Conservation (phyloP, 352 stramenopile species). For the Phytophthora chlamydospora region DNA sequence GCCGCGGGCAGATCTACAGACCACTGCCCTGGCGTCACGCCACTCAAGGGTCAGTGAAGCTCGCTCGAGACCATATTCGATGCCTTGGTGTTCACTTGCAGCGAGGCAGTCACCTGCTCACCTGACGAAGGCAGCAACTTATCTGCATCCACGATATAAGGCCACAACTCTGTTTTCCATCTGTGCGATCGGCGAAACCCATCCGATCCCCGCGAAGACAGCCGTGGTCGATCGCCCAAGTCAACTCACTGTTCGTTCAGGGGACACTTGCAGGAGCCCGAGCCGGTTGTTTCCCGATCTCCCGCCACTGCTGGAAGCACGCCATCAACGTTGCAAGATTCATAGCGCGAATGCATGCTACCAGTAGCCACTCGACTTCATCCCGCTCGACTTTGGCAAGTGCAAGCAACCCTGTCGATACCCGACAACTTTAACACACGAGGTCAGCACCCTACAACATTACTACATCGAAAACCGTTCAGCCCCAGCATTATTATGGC, state of each 20-base stretch:
- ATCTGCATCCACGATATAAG: background rate
- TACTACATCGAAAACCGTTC: no score
- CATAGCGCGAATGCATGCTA: background rate
- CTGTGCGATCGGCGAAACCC: background rate
- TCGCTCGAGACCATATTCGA: no score
- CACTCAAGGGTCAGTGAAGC: background rate
- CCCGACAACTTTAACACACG: no score
- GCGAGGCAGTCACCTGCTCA: no score
- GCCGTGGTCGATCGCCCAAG: slow-evolving; percentile 1
- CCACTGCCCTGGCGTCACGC: slow-evolving; percentile 4
- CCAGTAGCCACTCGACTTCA: no score
- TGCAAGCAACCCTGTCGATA: no score
- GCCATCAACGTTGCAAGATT: slow-evolving; percentile 12
- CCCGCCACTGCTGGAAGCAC: background rate
- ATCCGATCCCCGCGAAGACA: slow-evolving; percentile 22
- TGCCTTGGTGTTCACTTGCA: no score
- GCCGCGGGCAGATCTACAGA: slow-evolving; percentile 19
- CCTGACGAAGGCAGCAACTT: no score
- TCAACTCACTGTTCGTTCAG: slow-evolving; percentile 7
- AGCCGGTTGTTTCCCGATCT: slow-evolving; percentile 15
- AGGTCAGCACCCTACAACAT: no score
- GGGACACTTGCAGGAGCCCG: slow-evolving; percentile 1
- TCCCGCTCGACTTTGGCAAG: no score
- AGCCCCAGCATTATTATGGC: no score
- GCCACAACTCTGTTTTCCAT: slow-evolving; percentile 12